Conservation (phyloP, 75 land plant species). For the Selaginella tamariscina region DNA sequence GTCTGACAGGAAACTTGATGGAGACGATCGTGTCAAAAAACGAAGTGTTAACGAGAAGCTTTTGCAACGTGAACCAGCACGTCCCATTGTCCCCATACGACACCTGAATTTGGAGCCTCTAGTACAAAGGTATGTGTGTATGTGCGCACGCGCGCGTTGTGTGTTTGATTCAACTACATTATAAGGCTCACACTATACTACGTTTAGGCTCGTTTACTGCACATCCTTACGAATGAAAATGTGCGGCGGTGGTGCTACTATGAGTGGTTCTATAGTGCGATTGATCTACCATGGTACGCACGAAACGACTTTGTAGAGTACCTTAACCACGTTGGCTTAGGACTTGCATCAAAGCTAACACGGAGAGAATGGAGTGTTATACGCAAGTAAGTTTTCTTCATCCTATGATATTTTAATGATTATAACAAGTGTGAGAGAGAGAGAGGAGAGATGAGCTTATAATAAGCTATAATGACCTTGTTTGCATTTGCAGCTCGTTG, state of each 20-base stretch:
- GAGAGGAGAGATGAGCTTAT: too few species aligned
- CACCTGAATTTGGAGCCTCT: slow-evolving; percentile 22
- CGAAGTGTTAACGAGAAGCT: too few species aligned
- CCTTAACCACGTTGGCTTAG: slow-evolving; percentile 74
- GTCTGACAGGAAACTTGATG: too few species aligned
- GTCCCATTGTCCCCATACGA: slow-evolving; percentile 22
- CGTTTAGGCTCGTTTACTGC: slow-evolving; percentile 55
- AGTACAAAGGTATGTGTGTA: slow-evolving; percentile 29
- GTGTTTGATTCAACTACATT: background rate
- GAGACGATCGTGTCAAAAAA: too few species aligned
- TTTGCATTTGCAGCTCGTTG: slow-evolving; percentile 50
- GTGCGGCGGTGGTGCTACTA: slow-evolving; percentile 75
- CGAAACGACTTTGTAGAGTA: slow-evolving; percentile 92
- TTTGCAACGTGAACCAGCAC: too few species aligned
- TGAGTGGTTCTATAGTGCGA: slow-evolving; percentile 99
- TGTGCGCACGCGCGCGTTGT: background rate
- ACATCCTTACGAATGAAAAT: slow-evolving; percentile 47
- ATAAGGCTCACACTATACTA: slow-evolving; percentile 1
- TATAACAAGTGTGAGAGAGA: too few species aligned
- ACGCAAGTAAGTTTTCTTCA: slow-evolving; percentile 42
- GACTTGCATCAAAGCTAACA: slow-evolving; percentile 79
- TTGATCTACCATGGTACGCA: slow-evolving; percentile 96
- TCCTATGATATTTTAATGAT: too few species aligned
- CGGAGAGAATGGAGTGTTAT: slow-evolving; percentile 97
- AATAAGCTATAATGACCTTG: background rate